These are phyloP conservation scores for Oenanthe sinensis DNA, from an alignment of 129 eudicot species.

Conservation along the genomic window DNA sequence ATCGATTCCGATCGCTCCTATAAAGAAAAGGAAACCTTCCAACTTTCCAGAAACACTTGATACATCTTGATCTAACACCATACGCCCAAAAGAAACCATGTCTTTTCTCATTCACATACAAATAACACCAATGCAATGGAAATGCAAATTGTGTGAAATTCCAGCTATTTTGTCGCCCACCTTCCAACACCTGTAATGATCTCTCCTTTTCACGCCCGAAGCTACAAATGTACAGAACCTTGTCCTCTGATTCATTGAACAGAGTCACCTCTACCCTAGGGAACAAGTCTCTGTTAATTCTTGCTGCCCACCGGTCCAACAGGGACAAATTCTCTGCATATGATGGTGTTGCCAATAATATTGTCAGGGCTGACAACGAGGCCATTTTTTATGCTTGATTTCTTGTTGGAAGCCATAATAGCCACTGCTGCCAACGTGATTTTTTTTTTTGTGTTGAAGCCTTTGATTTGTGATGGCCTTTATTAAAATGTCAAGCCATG, in stretches of 20 bases:
- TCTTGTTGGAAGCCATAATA: background rate
- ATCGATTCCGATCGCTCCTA: slow-evolving; percentile 11
- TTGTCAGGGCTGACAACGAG: background rate
- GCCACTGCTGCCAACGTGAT: background rate
- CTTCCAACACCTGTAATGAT: background rate
- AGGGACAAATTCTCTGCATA: background rate
- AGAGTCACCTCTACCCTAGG: slow-evolving; percentile 3
- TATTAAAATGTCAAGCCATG: background rate
- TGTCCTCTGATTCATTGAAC: slow-evolving; percentile 3
- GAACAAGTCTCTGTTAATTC: background rate
- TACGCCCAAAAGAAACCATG: slow-evolving; percentile 13
- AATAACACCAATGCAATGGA: slow-evolving; percentile 7
- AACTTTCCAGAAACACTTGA: slow-evolving; percentile 12
- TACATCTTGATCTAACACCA: slow-evolving; percentile 6
- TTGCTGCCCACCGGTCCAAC: background rate
- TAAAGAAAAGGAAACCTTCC: slow-evolving; percentile 3
- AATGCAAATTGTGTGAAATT: slow-evolving; percentile 6
- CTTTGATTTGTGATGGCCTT: background rate
- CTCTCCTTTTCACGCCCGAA: background rate
- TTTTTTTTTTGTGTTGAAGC: background rate
- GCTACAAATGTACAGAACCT: slow-evolving; percentile 2
- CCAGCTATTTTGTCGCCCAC: background rate
- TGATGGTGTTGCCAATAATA: background rate
- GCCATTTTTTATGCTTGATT: background rate
- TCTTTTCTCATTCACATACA: slow-evolving; percentile 4